Conservation (phyloP, 2,329 filamentous ascomycete species). For the Alternaria sp. region DNA sequence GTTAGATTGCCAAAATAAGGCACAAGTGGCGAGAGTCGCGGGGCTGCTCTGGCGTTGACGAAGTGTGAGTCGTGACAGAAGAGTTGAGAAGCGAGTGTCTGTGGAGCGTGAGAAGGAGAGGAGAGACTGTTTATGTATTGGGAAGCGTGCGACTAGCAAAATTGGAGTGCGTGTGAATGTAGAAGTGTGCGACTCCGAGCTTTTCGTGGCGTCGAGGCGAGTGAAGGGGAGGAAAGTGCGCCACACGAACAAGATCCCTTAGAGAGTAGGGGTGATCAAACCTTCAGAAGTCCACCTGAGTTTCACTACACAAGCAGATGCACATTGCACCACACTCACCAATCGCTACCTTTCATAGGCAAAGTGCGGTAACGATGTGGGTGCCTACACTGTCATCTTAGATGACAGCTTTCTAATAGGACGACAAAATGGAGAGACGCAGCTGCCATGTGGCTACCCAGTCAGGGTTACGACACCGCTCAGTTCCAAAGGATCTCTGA, state of each 20-base stretch:
- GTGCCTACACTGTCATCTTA: neutral
- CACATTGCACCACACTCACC: neutral
- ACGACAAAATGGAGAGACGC: neutral
- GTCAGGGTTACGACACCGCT: neutral
- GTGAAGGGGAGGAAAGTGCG: constrained; percentile 10
- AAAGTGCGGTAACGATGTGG: neutral
- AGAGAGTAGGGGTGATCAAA: neutral
- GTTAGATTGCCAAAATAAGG: neutral
- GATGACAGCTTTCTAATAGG: neutral
- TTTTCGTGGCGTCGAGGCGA: constrained; percentile 3
- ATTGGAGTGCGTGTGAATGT: neutral
- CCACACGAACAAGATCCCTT: neutral
- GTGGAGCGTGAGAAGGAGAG: constrained; percentile 1
- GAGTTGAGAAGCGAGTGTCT: neutral
- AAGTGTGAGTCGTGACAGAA: neutral
- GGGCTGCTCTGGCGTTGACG: neutral
- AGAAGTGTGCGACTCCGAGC: neutral
- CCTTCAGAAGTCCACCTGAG: neutral
- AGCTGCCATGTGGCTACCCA: neutral
- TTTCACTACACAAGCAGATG: neutral
- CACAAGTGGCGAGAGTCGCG: neutral
- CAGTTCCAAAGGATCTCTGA: neutral
- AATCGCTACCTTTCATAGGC: neutral
- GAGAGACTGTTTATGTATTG: neutral
- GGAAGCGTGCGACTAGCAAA: neutral